Base-by-base conservation (phyloP, 2,329 filamentous ascomycete genomes). In the Colletotrichum spaethianum region DNA sequence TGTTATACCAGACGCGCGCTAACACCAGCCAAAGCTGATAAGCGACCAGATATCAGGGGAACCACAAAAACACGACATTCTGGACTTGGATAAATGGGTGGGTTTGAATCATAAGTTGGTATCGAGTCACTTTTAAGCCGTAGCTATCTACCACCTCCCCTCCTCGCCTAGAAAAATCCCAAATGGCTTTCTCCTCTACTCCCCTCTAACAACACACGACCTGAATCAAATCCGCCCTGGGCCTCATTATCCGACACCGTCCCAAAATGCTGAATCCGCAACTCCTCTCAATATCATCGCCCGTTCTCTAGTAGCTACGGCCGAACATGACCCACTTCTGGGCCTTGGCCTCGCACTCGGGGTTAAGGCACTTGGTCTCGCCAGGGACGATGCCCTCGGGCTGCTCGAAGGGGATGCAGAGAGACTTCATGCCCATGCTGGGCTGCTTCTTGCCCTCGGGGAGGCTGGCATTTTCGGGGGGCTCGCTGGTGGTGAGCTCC, bases 271-370 rank as follows among this genome's bases (percentile, higher is more conserved):
- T 60, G 31, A 72, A 64, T 31, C 66, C 66, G 38, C 69, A 72
- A 72, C 65, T 70, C 65, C 70, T 60, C 60, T 52, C 55, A 61
- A 67, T 71, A 31, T 26, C 61, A 65, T 75, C 33, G 26, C 28
- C 28, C 46, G 12, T 40, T 33, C 28, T 61, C 75, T 87, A 91
- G 80, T 91, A 91, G 80, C 88, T 93, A 84, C 93, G 88, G 78
- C 96, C 96, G 83, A 98, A 98, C 92, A 98, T 93, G 82, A 94
- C 93, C 93, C 94, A 98, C 79, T 92, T 90, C 87, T 96, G 91
- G 23, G 96, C 96, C 62, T 91, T 84, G 75, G 86, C 87, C 73
- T 87, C 86, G 84, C 96, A 98, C 79, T 96, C 93, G 52, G 96
- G 96, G 87, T 94, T 98, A 77, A 96, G 87, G 81, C 96, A 99